A percentile compares a stretch with the other conserved stretches of the same genome.
phyloP scores from a whole-genome alignment of 768 basidiomycete species.

The Mycena olivaceomarginata region DNA sequence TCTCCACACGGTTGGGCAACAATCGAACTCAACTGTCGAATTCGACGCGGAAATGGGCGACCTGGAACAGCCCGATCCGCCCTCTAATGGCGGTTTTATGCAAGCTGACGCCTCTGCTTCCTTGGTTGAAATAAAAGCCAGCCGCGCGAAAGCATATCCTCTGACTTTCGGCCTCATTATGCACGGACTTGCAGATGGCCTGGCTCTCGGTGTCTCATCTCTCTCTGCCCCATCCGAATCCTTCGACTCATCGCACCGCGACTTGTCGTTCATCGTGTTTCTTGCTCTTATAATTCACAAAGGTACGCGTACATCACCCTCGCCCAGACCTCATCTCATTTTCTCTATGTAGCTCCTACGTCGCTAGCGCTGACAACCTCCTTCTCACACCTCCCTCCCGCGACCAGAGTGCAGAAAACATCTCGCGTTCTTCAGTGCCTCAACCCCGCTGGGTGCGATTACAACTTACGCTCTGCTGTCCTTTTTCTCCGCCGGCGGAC shows the following conservation, averaged over 20 bases:
- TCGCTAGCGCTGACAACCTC: conserved; percentile 92
- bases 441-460: conserved; percentile 90
- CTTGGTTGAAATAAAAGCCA: conserved; percentile 45
- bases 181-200: conserved; percentile 94
- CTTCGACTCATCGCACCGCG: conserved; percentile 57
- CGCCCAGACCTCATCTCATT: background rate
- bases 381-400: conserved; percentile 85
- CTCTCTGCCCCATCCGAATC: conserved; percentile 53
- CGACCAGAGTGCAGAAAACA: conserved; percentile 83
- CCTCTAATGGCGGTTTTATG: conserved; percentile 45
- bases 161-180: conserved; percentile 91
- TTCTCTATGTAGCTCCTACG: conserved; percentile 81
- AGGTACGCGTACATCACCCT: conserved; percentile 63
- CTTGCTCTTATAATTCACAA: conserved; percentile 95
- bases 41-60: conserved; percentile 82
- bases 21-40: conserved; percentile 58
- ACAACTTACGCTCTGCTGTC: conserved; percentile 83
- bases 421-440: conserved; percentile 85
- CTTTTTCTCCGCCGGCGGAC: conserved; percentile 66
- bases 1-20: conserved; percentile 49
- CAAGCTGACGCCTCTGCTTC: conserved; percentile 41
- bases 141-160: conserved; percentile 72
- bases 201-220: conserved; percentile 90
- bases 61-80: conserved; percentile 59
- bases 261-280: conserved; percentile 90